Evolutionary conservation across 2,329 filamentous ascomycete species (phyloP), one percentile per base, ranked within the genome.

Genomic region (Thelonectria rubi): DNA sequence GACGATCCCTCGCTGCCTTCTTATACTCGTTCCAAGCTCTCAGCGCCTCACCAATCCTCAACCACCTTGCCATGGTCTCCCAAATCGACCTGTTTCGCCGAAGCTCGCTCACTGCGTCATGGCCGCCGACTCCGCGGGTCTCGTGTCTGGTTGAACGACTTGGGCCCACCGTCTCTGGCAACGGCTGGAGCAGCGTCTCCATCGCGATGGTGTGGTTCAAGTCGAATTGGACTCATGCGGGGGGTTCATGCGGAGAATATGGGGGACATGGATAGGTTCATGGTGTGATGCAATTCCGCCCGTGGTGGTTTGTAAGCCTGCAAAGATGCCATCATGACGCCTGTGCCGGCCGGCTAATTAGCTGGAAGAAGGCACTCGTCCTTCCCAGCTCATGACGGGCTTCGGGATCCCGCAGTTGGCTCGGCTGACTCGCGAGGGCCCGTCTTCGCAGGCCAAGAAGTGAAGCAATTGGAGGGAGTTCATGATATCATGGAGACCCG

Each of bases 401-500:
- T 17, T 12, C 15, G 39, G 53, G 26, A 24, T 24, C 34, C 39
- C 34, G 43, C 14, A 10, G 18, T 39, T 26, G 43, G 54, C 17
- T 20, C 30, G 40, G 18, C 46, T 54, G 65, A 65, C 57, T 63
- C 55, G 51, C 32, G 30, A 48, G 32, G 62, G 62, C 55, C 56
- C 55, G 58, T 47, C 54, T 34, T 55, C 20, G 46, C 47, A 55
- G 17, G 20, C 24, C 34, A 37, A 15, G 34, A 37, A 37, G 34
- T 43, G 42, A 34, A 46, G 51, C 43, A 46, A 48, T 11, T 30
- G 42, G 30, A 51, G 39, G 51, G 59, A 60, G 47, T 58, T 60
- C 39, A 47, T 68, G 65, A 68, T 66, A 65, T 60, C 61, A 61
- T 61, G 54, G 43, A 56, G 32, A 64, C 59, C 53, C 55, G 57